Evolutionary conservation across 2,329 filamentous ascomycete genomes (phyloP), one percentile per base, ranked within the genome.

Genomic region (Verticillium zaregamsianum): DNA sequence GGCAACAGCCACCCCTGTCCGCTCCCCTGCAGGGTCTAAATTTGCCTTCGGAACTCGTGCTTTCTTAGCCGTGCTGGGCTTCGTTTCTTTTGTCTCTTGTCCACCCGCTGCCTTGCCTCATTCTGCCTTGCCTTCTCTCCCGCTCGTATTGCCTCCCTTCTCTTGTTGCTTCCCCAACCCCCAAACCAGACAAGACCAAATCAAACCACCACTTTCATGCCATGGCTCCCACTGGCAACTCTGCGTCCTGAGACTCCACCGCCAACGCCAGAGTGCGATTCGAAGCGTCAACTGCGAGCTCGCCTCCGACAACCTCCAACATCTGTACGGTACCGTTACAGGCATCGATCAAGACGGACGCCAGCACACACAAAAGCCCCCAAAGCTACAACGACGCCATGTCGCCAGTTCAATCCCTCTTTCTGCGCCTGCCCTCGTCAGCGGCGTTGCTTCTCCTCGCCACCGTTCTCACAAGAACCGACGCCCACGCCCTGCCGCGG

Each of bases 401-500:
- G 45, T 52, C 45, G 45, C 45, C 20, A 23, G 20, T 8, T 25
- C 45, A 52, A 9, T 1, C 11, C 64, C 66, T 71, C 56, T 73
- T 77, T 67, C 68, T 73, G 59, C 75, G 70, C 25, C 67, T 79
- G 54, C 74, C 78, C 20, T 69, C 72, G 7, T 68, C 73, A 45
- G 70, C 73, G 35, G 69, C 72, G 52, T 67, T 73, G 55, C 67
- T 79, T 49, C 63, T 77, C 57, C 62, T 79, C 64, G 70, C 72
- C 58, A 68, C 69, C 52, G 66, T 77, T 35, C 65, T 75, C 64
- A 67, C 68, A 37, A 63, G 73, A 61, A 68, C 74, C 20, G 62
- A 69, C n/a, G 73, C 73, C 55, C 73, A 80, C 69, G 73, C 70
- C 56, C 68, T 81, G 17, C 79, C 79, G 20, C 74, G 72, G 49